Evolutionary conservation across 306 rosid genomes (phyloP), one percentile per base, ranked within the genome.

Genomic region (Carpinus fangiana): DNA sequence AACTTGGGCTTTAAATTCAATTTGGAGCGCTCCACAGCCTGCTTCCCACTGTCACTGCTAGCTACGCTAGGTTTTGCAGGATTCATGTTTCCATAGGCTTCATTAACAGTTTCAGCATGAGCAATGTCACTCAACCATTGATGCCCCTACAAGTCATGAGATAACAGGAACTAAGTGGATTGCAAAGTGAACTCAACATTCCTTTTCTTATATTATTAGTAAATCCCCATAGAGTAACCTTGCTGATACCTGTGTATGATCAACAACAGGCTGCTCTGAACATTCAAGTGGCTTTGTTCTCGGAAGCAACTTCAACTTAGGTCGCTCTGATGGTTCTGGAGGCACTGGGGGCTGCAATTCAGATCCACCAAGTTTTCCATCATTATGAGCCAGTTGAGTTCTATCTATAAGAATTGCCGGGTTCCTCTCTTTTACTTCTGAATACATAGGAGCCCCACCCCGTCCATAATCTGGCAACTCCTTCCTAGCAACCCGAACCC

Each of bases 1-100:
- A 95, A 90, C 86, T 91, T 93, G 17, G 98, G 98, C 87, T 87
- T 93, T 79, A 95, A 80, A 86, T 91, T 93, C 90, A 95, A 90
- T 85, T 91, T 93, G 17, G 98, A 96, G 52, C 93, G 99, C 77
- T 88, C 97, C 75, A 85, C 85, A 13, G 55, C 82, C 76, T 82
- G 93, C 84, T 88, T 93, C 76, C 68, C 97, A 78, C 76, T 83
- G 76, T 91, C 99, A 11, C 82, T 61, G 77, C 83, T 85, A 70
- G 82, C 80, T n/a, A 86, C 61, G 73, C 76, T 82, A 77, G 93
- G 88, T 83, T 89, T 91, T 80, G 76, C 72, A 85, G 79, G 73
- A 80, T 75, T 85, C 57, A 76, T 80, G 86, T 83, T 90, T 73
- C 78, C 87, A 73, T 86, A 76, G 34, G 38, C 81, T 79, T 90